These are phyloP conservation scores for Globisporangium parvum DNA, from an alignment of 352 stramenopile genomes.

Conservation along the genomic window DNA sequence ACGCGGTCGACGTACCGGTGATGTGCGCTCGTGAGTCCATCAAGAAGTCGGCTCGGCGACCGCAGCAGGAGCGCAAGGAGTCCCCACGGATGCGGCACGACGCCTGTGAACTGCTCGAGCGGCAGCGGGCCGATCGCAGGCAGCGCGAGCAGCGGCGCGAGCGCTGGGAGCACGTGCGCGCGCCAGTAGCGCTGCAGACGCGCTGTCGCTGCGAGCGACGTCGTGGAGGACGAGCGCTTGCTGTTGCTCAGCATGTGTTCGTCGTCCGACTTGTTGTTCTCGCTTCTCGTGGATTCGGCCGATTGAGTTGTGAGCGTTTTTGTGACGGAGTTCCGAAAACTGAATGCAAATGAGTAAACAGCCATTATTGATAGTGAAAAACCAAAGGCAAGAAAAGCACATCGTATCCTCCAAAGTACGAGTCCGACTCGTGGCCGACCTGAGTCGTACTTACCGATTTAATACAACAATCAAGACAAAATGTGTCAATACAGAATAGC, in stretches of 20 bases:
- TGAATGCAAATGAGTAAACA: too few relatives aligned
- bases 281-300: too few relatives aligned
- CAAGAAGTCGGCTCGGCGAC: constrained; percentile 49
- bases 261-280: too few relatives aligned
- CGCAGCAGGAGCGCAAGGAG: constrained; percentile 47
- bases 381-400: too few relatives aligned
- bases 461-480: too few relatives aligned
- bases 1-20: constrained; percentile 64
- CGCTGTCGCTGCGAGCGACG: neutral
- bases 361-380: too few relatives aligned
- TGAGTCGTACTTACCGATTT: too few relatives aligned
- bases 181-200: constrained; percentile 6
- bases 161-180: constrained; percentile 2
- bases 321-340: too few relatives aligned
- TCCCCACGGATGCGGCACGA: constrained; percentile 52
- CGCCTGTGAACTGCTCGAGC: constrained; percentile 6
- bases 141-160: neutral
- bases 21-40: constrained; percentile 52
- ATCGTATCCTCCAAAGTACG: too few relatives aligned
- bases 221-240: constrained; percentile 1
- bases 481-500: too few relatives aligned
- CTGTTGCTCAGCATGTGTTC: constrained; percentile 2
- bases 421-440: too few relatives aligned
- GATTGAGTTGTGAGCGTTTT: too few relatives aligned
- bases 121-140: constrained; percentile 13